Conservation (phyloP, 2,329 filamentous ascomycete species). For the Sclerotinia glacialis region DNA sequence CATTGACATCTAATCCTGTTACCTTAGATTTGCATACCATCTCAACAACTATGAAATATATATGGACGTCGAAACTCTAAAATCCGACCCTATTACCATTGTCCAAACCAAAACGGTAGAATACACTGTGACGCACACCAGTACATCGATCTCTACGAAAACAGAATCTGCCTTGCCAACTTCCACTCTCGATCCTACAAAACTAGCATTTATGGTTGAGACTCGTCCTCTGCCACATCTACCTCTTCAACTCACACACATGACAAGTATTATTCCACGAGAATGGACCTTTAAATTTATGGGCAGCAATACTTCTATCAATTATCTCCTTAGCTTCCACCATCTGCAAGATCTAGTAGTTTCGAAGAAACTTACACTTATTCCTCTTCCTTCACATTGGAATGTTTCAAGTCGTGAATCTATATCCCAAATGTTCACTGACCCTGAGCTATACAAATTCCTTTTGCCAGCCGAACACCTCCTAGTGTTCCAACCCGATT, state of each 20-base stretch:
- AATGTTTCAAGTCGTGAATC: slow-evolving; percentile 45
- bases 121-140: slow-evolving; percentile 4
- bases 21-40: slow-evolving; percentile 4
- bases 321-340: slow-evolving; percentile 44
- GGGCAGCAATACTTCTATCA: slow-evolving; percentile 45
- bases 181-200: slow-evolving; percentile 34
- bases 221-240: slow-evolving; percentile 50
- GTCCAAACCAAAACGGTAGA: slow-evolving; percentile 1
- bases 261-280: slow-evolving; percentile 54
- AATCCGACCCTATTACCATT: not conserved
- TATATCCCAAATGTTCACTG: slow-evolving; percentile 53
- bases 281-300: slow-evolving; percentile 59
- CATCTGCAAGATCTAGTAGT: slow-evolving; percentile 43
- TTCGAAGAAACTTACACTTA: slow-evolving; percentile 17
- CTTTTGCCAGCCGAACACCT: slow-evolving; percentile 53
- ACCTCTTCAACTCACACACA: slow-evolving; percentile 54
- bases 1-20: not conserved
- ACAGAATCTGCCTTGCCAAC: slow-evolving; percentile 26
- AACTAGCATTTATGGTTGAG: slow-evolving; percentile 55
- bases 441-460: slow-evolving; percentile 49
- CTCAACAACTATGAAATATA: not conserved
- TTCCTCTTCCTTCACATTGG: slow-evolving; percentile 21
- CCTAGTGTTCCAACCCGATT: slow-evolving; percentile 56
- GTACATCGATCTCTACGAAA: not conserved
- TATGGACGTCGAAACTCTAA: not conserved